These are phyloP conservation scores for Clarireedia paspali DNA, from an alignment of 2,329 filamentous ascomycete species.

Conservation along the genomic window DNA sequence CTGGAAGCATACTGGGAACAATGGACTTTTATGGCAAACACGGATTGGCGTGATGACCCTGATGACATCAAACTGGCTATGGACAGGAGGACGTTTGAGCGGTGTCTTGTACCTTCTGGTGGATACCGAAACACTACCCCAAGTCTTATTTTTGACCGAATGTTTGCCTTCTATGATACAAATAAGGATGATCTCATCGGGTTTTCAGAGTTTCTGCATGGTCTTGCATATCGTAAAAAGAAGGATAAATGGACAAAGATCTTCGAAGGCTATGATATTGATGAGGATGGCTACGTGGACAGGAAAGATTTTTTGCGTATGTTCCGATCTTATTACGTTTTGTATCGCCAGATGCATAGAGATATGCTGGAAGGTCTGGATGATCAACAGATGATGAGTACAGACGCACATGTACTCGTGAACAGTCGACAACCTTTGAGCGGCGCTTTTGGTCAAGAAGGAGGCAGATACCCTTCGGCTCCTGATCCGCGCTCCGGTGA, in stretches of 20 bases:
- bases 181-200: constrained; percentile 84
- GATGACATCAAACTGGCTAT: constrained; percentile 73
- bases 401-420: constrained; percentile 69
- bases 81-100: constrained; percentile 87
- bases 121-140: constrained; percentile 70
- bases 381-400: constrained; percentile 68
- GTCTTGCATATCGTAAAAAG: constrained; percentile 62
- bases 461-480: constrained; percentile 54
- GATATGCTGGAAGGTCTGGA: constrained; percentile 75
- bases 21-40: constrained; percentile 88
- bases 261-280: constrained; percentile 86
- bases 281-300: constrained; percentile 77
- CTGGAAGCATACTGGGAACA: constrained; percentile 94
- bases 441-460: constrained; percentile 62
- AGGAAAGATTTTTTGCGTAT: constrained; percentile 84
- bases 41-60: constrained; percentile 75
- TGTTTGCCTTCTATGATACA: constrained; percentile 94
- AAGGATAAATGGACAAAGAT: constrained; percentile 65
- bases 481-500: constrained; percentile 52
- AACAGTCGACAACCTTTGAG: constrained; percentile 69
- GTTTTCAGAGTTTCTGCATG: constrained; percentile 85
- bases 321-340: constrained; percentile 84
- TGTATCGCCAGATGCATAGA: constrained; percentile 82
- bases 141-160: constrained; percentile 89
- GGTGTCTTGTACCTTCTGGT: constrained; percentile 79